Evolutionary conservation across 1,284 basidiomycete species (phyloP).

Genomic region (Chalciporus sp.): DNA sequence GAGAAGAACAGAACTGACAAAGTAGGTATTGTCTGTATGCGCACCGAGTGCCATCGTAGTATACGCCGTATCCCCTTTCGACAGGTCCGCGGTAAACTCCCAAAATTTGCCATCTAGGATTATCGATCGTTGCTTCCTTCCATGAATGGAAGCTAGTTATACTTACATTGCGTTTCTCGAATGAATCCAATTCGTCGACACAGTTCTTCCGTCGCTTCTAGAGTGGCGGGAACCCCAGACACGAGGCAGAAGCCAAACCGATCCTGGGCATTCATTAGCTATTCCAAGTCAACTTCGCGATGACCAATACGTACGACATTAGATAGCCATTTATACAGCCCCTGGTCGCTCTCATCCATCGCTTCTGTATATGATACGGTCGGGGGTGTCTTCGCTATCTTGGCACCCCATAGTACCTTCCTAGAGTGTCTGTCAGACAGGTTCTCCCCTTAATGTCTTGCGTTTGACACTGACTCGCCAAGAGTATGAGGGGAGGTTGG

Average conservation of each 20-base stretch:
- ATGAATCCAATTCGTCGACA: conserved; percentile 84
- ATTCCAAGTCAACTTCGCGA: background rate
- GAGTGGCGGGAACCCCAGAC: conserved; percentile 76
- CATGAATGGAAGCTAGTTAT: background rate
- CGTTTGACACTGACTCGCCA: conserved; percentile 43
- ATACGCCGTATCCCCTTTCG: conserved; percentile 91
- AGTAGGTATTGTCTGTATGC: conserved; percentile 97
- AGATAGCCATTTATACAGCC: conserved; percentile 80
- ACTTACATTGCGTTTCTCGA: conserved; percentile 87
- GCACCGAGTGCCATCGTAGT: conserved; percentile 86
- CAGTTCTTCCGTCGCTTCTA: conserved; percentile 85
- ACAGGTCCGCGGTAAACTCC: conserved; percentile 94
- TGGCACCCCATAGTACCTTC: conserved; percentile 80
- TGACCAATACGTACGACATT: conserved; percentile 65
- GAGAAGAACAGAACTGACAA: conserved; percentile 47
- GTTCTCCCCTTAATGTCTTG: background rate
- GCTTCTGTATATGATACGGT: conserved; percentile 75
- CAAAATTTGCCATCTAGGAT: conserved; percentile 86
- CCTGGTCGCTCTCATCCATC: conserved; percentile 68
- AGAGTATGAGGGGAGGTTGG: conserved; percentile 30
- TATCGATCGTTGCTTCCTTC: conserved; percentile 1
- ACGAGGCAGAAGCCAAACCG: conserved; percentile 91
- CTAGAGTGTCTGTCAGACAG: conserved; percentile 39
- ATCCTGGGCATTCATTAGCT: conserved; percentile 50
- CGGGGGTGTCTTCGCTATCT: conserved; percentile 78